phyloP scores from a whole-genome alignment of 2,329 filamentous ascomycete genomes.

The Boeremia lycopersici region DNA sequence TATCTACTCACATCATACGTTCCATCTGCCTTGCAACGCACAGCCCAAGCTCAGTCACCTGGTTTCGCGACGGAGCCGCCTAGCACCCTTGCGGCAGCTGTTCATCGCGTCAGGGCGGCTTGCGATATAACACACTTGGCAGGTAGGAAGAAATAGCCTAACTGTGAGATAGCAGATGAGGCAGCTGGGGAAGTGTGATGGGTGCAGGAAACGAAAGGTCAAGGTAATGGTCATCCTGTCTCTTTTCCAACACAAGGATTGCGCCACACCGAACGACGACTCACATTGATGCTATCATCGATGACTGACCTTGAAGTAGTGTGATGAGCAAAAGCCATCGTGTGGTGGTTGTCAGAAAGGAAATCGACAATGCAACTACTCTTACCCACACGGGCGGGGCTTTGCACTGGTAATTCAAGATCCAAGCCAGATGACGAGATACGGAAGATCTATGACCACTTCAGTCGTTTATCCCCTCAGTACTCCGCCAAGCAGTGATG shows the following conservation, averaged over 20 bases:
- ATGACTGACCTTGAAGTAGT: neutral
- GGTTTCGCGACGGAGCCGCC: too few relatives aligned
- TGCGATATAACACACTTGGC: neutral
- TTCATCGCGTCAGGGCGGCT: neutral
- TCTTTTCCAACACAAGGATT: neutral
- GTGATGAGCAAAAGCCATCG: slow-evolving; percentile 9
- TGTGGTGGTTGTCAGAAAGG: slow-evolving; percentile 2
- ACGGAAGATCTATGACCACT: slow-evolving; percentile 1
- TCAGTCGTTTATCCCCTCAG: neutral
- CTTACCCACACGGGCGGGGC: neutral
- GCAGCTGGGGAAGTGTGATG: slow-evolving; percentile 10
- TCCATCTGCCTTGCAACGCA: too few relatives aligned
- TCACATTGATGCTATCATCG: neutral
- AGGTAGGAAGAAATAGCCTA: neutral
- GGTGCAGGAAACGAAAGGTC: slow-evolving; percentile 8
- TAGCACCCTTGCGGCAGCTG: neutral
- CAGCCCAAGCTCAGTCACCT: too few relatives aligned
- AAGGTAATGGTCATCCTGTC: neutral
- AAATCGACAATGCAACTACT: slow-evolving; percentile 1
- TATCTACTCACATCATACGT: too few relatives aligned
- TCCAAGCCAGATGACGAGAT: slow-evolving; percentile 8
- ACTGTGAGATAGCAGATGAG: neutral
- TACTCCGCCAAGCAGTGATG: neutral
- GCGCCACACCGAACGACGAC: too few relatives aligned
- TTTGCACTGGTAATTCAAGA: slow-evolving; percentile 10